A percentile compares a stretch with the other conserved stretches of the same genome.
These are phyloP conservation scores for Cyberlindnera mississippiensis DNA, from an alignment of 805 yeast species.

Conservation along the genomic window DNA sequence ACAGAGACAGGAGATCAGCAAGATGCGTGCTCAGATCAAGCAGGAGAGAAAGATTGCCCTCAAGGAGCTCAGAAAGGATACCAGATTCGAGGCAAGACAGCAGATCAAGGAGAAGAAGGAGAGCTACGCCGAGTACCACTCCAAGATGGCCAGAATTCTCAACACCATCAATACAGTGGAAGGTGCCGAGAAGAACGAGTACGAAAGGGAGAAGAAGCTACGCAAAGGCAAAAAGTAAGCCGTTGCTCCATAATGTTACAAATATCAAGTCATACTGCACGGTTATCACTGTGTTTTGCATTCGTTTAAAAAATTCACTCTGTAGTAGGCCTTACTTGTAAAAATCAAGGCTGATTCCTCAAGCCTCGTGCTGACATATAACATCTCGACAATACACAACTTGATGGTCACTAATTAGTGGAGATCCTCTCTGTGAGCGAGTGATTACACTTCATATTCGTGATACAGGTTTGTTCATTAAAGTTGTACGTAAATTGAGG, in stretches of 20 bases:
- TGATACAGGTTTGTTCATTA: not conserved
- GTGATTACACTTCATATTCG: not conserved
- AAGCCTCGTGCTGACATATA: too few relatives aligned
- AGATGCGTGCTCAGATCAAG: conserved; percentile 81
- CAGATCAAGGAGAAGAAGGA: conserved; percentile 73
- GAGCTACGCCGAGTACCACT: conserved; percentile 75
- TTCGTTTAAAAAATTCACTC: too few relatives aligned
- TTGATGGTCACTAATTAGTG: too few relatives aligned
- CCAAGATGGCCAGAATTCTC: conserved; percentile 82
- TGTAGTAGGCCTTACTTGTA: too few relatives aligned
- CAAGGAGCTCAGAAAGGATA: conserved; percentile 87
- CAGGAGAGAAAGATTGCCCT: conserved; percentile 85
- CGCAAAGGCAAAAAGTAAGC: conserved; percentile 44
- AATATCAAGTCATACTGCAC: too few relatives aligned
- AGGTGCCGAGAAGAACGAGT: conserved; percentile 91
- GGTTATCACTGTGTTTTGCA: not conserved
- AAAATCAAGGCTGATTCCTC: too few relatives aligned
- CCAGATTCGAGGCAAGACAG: conserved; percentile 82
- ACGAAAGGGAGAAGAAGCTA: conserved; percentile 77
- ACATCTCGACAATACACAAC: not conserved
- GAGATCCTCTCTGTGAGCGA: conserved; percentile 1
- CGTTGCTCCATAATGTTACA: too few relatives aligned
- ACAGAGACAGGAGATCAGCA: conserved; percentile 75
- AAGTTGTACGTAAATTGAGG: too few relatives aligned
- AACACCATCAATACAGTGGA: conserved; percentile 88